Percentiles rank a stretch among this genome's conserved stretches.
phyloP scores from a whole-genome alignment of 2,329 filamentous ascomycete genomes.

The Xylaria sp. region DNA sequence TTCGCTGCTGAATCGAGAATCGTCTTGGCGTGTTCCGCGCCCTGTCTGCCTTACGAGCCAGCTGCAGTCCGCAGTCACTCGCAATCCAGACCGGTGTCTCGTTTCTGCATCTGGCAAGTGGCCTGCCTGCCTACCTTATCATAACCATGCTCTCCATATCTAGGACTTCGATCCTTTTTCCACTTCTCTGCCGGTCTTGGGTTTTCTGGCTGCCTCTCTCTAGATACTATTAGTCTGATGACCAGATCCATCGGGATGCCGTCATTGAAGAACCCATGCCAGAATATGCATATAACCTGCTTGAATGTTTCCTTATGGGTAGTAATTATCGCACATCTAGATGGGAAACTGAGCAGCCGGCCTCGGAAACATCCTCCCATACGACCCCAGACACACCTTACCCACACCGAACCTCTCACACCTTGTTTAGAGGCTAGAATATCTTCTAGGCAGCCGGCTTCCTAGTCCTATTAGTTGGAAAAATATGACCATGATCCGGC shows the following conservation, averaged over 20 bases:
- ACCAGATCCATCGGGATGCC: constrained; percentile 10
- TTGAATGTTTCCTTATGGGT: not conserved
- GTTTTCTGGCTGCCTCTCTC: constrained; percentile 12
- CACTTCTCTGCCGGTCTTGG: constrained; percentile 16
- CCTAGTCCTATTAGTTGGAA: constrained; percentile 2
- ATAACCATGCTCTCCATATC: constrained; percentile 15
- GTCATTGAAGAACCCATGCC: constrained; percentile 12
- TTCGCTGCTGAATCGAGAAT: constrained; percentile 16
- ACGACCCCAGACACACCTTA: constrained; percentile 16
- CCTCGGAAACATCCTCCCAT: not conserved
- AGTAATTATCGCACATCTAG: not conserved
- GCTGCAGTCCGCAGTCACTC: constrained; percentile 18
- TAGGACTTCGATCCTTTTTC: constrained; percentile 34
- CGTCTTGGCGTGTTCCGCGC: constrained; percentile 23
- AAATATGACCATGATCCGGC: constrained; percentile 4
- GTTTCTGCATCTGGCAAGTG: constrained; percentile 17
- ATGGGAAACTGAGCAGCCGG: not conserved
- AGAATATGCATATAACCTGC: not conserved
- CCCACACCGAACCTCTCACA: constrained; percentile 21
- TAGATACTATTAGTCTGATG: not conserved
- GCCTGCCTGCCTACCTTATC: too few species aligned
- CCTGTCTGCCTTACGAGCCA: constrained; percentile 31
- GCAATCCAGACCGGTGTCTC: constrained; percentile 18
- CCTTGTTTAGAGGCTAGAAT: not conserved
- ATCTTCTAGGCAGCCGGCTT: constrained; percentile 21